phyloP scores from a whole-genome alignment of 139 green algal genomes.

The Haematococcus lacustris region DNA sequence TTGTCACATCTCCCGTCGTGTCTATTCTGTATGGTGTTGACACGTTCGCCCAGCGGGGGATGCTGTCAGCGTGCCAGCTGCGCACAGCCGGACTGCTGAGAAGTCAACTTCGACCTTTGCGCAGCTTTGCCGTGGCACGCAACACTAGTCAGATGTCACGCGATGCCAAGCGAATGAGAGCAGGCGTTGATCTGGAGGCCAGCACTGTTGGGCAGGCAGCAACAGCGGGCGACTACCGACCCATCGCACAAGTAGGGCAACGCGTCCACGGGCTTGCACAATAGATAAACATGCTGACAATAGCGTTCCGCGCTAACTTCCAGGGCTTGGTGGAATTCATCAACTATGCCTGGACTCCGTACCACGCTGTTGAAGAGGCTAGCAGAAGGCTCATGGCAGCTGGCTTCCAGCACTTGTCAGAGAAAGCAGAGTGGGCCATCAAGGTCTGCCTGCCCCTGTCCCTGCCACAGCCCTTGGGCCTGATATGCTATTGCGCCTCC shows the following conservation, averaged over 20 bases:
- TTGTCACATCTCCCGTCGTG: no score
- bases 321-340: conserved; percentile 57
- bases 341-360: conserved; percentile 68
- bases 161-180: no score
- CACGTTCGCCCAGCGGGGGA: no score
- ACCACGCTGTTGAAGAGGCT: conserved; percentile 70
- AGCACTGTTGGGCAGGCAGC: neutral
- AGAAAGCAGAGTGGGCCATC: conserved; percentile 66
- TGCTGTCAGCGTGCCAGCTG: no score
- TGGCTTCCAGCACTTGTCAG: conserved; percentile 67
- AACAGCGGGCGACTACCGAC: neutral
- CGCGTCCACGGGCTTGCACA: neutral
- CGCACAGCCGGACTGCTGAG: no score
- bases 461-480: no score
- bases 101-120: no score
- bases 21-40: no score
- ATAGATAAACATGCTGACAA: neutral
- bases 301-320: neutral
- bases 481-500: no score
- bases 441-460: conserved; percentile 7
- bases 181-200: no score
- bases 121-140: no score
- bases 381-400: conserved; percentile 43
- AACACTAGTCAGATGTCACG: no score
- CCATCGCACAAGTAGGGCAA: conserved; percentile 3